Conservation (phyloP, 2,329 filamentous ascomycete species). For the Scleromitrula shiraiana region DNA sequence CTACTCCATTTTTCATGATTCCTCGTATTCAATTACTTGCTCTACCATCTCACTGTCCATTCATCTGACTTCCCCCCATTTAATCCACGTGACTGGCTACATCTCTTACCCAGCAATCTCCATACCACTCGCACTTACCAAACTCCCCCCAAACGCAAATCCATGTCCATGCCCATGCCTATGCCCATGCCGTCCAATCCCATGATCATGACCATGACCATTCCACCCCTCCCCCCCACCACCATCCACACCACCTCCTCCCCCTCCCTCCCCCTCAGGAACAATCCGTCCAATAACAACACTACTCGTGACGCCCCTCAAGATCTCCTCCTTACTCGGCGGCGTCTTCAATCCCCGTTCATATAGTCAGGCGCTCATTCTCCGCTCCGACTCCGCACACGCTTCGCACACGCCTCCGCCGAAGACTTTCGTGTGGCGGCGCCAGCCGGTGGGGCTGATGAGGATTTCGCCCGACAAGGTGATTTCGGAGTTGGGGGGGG, state of each 20-base stretch:
- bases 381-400: conserved; percentile 23
- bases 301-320: not conserved
- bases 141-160: too few species aligned
- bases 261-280: not conserved
- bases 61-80: too few species aligned
- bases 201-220: not conserved
- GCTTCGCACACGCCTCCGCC: conserved; percentile 27
- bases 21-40: too few species aligned
- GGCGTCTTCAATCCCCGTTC: conserved; percentile 1
- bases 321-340: not conserved
- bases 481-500: not conserved
- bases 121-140: too few species aligned
- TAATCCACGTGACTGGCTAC: too few species aligned
- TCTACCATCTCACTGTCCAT: too few species aligned
- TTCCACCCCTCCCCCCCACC: not conserved
- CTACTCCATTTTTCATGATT: too few species aligned
- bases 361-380: conserved; percentile 16
- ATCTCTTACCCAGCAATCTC: too few species aligned
- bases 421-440: conserved; percentile 27
- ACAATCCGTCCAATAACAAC: not conserved
- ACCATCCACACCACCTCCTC: not conserved
- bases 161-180: not conserved
- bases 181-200: not conserved
- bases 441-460: conserved; percentile 22
- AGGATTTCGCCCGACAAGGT: conserved; percentile 25